Evolutionary conservation across 2,329 filamentous ascomycete species (phyloP).

Genomic region (Colletotrichum shisoi): DNA sequence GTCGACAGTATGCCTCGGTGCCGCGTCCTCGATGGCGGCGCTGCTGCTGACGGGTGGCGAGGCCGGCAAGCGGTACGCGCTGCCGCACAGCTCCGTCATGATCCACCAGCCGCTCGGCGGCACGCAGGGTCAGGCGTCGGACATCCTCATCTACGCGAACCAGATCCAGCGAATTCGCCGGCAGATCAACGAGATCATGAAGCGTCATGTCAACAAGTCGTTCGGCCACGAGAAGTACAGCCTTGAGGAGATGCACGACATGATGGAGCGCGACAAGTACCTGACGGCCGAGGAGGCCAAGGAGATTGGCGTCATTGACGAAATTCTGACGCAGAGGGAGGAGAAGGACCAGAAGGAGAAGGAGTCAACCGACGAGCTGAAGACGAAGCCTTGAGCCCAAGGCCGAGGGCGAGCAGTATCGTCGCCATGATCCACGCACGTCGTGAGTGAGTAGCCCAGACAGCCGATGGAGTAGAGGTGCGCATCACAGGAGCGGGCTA

Average conservation of each 20-base stretch:
- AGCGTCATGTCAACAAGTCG: constrained; percentile 80
- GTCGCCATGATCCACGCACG: background rate
- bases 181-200: constrained; percentile 90
- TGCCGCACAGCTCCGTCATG: constrained; percentile 97
- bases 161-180: constrained; percentile 89
- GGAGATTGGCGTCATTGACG: constrained; percentile 90
- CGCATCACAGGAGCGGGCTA: background rate
- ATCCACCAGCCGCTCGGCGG: constrained; percentile 91
- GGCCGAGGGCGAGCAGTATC: background rate
- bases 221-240: constrained; percentile 78
- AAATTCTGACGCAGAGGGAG: constrained; percentile 76
- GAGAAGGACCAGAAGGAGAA: constrained; percentile 44
- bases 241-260: constrained; percentile 83
- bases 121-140: constrained; percentile 70
- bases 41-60: constrained; percentile 87
- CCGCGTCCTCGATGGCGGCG: constrained; percentile 94
- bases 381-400: constrained; percentile 36
- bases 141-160: constrained; percentile 96
- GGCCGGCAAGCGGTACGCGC: constrained; percentile 82
- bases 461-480: background rate
- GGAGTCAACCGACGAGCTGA: constrained; percentile 31
- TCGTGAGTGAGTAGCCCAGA: background rate
- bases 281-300: constrained; percentile 87
- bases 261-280: constrained; percentile 98
- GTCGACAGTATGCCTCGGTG: constrained; percentile 92